Evolutionary conservation across 2,329 filamentous ascomycete genomes (phyloP), one percentile per base, ranked within the genome.

Genomic region (Thermoascus crustaceus): DNA sequence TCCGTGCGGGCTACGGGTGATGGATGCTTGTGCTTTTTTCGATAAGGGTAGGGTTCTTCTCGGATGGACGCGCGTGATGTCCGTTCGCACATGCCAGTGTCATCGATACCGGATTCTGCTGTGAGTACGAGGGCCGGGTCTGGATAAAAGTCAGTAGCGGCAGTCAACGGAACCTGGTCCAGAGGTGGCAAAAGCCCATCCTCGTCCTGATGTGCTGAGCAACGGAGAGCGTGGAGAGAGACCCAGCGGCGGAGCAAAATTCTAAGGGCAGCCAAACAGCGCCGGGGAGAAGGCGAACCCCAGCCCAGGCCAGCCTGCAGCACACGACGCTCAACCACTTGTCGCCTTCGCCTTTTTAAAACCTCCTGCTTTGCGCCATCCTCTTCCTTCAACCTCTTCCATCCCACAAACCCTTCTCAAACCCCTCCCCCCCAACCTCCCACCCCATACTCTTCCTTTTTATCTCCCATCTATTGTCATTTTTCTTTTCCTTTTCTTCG

Each of bases 401-500:
- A 35, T 42, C 43, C 27, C 38, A 40, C 32, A 37, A 37, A 30
- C 40, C 35, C 40, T 24, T 29, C 34, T 31, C 39, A 38, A 30
- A 30, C 34, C 35, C 32, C 35, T 47, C 33, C 34, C 35, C 32
- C 35, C 48, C 50, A 38, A 42, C 43, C 26, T 17, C 13, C 24
- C n/a, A n/a, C n/a, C 18, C 11, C 26, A 29, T 29, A 17, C 16
- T 9, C 18, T 34, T 42, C 39, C 40, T 35, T 45, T 36, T 46
- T 44, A 47, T 48, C 42, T 47, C 50, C 48, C 11, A 16, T 29
- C 26, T 16, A 29, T 29, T 29, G 26, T 52, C 43, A 46, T 49
- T 43, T 47, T 48, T 44, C 31, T 43, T 49, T 46, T 49, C 40
- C 47, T 47, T 40, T 45, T 48, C 43, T 49, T 49, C 41, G 42